A percentile compares a stretch with the other conserved stretches of the same genome.
Conservation (phyloP, 2,329 filamentous ascomycete species). For the Talaromyces atroroseus region DNA sequence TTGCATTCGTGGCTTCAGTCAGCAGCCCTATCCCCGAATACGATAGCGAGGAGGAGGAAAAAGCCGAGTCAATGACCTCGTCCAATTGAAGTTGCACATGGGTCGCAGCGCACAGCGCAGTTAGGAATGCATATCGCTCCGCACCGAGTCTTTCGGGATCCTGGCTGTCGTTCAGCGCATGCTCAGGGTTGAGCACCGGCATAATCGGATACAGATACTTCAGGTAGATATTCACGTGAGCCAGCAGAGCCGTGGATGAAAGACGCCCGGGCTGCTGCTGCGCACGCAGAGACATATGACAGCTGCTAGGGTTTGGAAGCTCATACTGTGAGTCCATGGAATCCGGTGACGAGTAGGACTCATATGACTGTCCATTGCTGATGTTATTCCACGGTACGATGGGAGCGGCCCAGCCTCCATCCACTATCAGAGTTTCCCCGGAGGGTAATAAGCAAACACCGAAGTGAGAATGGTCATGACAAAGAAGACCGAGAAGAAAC, state of each 20-base stretch:
- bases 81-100: conserved; percentile 42
- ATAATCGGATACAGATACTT: conserved; percentile 42
- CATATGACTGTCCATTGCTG: conserved; percentile 18
- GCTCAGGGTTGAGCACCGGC: conserved; percentile 35
- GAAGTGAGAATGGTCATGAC: too few relatives aligned
- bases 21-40: conserved; percentile 61
- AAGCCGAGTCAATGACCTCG: conserved; percentile 22
- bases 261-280: conserved; percentile 21
- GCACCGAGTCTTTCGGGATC: conserved; percentile 50
- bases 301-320: conserved; percentile 15
- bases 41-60: conserved; percentile 32
- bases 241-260: conserved; percentile 30
- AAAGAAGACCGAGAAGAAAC: background rate
- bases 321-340: conserved; percentile 28
- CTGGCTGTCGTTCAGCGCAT: conserved; percentile 31
- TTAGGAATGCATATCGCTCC: conserved; percentile 37
- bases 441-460: background rate
- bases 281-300: background rate
- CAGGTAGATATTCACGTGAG: conserved; percentile 37
- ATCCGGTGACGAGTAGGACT: conserved; percentile 31
- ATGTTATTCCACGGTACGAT: conserved; percentile 20
- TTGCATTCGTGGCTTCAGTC: conserved; percentile 54
- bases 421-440: conserved; percentile 2
- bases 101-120: conserved; percentile 39
- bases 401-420: conserved; percentile 19